These are phyloP conservation scores for Dovyalis caffra DNA, from an alignment of 345 rosid genomes.

Conservation along the genomic window DNA sequence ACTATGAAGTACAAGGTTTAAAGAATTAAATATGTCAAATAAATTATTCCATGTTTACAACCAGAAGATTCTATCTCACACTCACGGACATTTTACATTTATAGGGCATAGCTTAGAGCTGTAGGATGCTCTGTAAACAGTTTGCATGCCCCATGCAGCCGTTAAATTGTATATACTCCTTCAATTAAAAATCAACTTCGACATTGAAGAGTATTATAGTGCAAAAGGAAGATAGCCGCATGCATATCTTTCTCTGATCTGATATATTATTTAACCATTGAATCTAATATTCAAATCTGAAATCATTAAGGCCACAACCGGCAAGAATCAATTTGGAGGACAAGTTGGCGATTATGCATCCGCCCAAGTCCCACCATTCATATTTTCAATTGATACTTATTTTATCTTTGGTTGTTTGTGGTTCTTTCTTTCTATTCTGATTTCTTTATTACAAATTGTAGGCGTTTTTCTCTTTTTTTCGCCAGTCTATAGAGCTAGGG, in stretches of 20 bases:
- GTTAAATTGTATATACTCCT: neutral
- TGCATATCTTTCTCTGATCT: too few species aligned
- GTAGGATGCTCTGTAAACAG: neutral
- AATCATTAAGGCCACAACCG: neutral
- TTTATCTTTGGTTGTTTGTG: neutral
- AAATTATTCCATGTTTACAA: too few species aligned
- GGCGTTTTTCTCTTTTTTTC: neutral
- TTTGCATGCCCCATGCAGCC: neutral
- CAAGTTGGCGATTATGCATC: neutral
- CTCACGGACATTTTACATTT: neutral
- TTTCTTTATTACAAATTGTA: neutral
- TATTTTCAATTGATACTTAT: neutral
- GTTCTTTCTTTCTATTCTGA: neutral
- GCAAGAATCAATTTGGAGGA: neutral
- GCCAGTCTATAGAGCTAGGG: neutral
- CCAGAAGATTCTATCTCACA: too few species aligned
- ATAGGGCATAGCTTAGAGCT: neutral
- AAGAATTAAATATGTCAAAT: too few species aligned
- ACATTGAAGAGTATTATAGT: too few species aligned
- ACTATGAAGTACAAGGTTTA: too few species aligned
- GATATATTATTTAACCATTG: neutral
- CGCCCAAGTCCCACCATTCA: slow-evolving; percentile 2
- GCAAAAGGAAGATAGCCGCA: too few species aligned
- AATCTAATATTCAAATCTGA: neutral
- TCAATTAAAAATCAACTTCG: too few species aligned